Evolutionary conservation across 2,329 filamentous ascomycete genomes (phyloP).

Genomic region (Blumeria hordei): DNA sequence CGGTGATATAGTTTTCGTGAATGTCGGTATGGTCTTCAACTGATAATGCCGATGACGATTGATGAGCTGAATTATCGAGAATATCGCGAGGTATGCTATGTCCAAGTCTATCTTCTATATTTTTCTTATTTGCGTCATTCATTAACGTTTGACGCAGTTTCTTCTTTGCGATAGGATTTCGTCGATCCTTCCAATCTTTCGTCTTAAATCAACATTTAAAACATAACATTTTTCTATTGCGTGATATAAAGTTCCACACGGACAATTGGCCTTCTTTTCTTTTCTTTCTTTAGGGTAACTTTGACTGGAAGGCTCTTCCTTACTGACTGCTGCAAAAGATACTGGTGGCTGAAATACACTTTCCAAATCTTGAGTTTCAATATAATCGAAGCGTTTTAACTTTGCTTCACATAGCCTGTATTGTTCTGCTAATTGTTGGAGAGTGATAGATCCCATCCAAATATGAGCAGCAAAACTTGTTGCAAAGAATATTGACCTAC

Average conservation of each 20-base stretch:
- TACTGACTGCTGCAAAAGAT: not conserved
- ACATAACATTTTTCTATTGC: not conserved
- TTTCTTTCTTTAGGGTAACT: not conserved
- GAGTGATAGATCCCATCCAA: not conserved
- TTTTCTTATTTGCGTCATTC: not conserved
- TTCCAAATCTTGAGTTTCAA: not conserved
- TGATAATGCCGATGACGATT: too few relatives aligned
- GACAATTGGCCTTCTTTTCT: not conserved
- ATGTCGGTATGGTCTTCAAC: too few relatives aligned
- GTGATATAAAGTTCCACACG: not conserved
- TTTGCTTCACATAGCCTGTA: not conserved
- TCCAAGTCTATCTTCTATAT: not conserved
- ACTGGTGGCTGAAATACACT: not conserved
- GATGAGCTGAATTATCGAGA: too few relatives aligned
- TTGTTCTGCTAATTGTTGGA: not conserved
- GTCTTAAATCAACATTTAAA: not conserved
- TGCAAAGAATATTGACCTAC: not conserved
- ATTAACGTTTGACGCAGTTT: not conserved
- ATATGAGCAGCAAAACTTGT: constrained; percentile 1
- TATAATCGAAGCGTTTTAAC: not conserved
- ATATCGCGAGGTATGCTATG: not conserved
- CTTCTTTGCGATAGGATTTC: not conserved
- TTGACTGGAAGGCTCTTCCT: not conserved
- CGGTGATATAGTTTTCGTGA: too few relatives aligned
- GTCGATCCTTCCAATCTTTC: not conserved